Evolutionary conservation across 1,139 yeast species (phyloP).

Genomic region (Candida buenavistaensis): DNA sequence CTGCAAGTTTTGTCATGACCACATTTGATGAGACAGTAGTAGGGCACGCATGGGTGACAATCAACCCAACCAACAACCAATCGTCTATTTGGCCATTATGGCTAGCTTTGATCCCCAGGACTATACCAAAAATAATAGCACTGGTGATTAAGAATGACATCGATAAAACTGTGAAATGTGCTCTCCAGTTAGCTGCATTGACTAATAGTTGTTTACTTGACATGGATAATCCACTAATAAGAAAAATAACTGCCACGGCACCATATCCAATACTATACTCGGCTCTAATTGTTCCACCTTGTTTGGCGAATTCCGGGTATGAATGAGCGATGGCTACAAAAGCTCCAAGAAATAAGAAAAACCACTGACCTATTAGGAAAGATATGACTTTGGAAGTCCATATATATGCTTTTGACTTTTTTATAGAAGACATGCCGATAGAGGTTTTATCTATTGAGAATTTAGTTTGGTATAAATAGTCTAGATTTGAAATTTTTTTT

Average conservation of each 20-base stretch:
- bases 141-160: constrained; percentile 75
- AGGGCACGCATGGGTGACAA: constrained; percentile 84
- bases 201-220: constrained; percentile 56
- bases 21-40: constrained; percentile 90
- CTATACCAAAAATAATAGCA: constrained; percentile 73
- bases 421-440: too few relatives aligned
- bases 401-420: constrained; percentile 13
- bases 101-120: constrained; percentile 63
- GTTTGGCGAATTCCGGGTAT: constrained; percentile 80
- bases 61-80: constrained; percentile 77
- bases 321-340: constrained; percentile 74
- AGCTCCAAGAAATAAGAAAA: constrained; percentile 67
- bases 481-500: too few relatives aligned
- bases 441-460: too few relatives aligned
- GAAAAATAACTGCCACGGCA: constrained; percentile 82
- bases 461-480: too few relatives aligned
- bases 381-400: constrained; percentile 18
- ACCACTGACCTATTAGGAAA: constrained; percentile 59
- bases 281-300: constrained; percentile 73
- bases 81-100: constrained; percentile 58
- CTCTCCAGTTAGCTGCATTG: constrained; percentile 75
- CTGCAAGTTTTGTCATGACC: constrained; percentile 83
- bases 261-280: constrained; percentile 81
- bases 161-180: constrained; percentile 69
- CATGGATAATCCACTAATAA: constrained; percentile 80